A percentile compares a stretch with the other conserved stretches of the same genome.
phyloP scores from a whole-genome alignment of 1,284 basidiomycete genomes.

The Stereum hirsutum region DNA sequence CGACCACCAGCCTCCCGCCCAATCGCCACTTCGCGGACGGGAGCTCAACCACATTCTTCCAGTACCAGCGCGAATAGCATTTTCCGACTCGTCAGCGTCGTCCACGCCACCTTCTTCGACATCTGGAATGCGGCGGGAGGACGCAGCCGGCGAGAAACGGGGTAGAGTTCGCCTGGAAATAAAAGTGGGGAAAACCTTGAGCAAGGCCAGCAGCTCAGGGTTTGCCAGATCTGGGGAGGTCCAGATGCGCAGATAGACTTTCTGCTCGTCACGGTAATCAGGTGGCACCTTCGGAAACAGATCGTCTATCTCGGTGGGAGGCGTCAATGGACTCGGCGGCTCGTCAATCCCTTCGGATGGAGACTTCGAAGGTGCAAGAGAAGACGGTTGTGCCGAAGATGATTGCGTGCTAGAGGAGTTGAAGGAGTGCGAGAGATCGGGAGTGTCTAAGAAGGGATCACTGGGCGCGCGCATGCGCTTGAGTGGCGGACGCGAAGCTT shows the following conservation, averaged over 20 bases:
- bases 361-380: conserved; percentile 16
- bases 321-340: conserved; percentile 25
- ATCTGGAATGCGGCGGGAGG: conserved; percentile 31
- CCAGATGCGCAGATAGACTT: conserved; percentile 58
- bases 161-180: conserved; percentile 52
- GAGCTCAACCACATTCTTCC: conserved; percentile 62
- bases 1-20: conserved; percentile 68
- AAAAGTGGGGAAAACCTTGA: conserved; percentile 63
- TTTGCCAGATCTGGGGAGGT: conserved; percentile 61
- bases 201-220: conserved; percentile 50
- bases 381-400: conserved; percentile 9
- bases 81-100: conserved; percentile 31
- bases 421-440: conserved; percentile 47
- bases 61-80: conserved; percentile 58
- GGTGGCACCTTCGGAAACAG: conserved; percentile 20
- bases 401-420: conserved; percentile 35
- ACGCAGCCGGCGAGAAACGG: conserved; percentile 38
- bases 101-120: conserved; percentile 55
- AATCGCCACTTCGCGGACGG: conserved; percentile 45
- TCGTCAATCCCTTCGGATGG: conserved; percentile 24
- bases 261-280: conserved; percentile 35
- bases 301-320: conserved; percentile 27
- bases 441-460: conserved; percentile 72
- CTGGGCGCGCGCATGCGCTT: conserved; percentile 66
- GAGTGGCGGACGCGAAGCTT: conserved; percentile 31